Evolutionary conservation across 2,329 filamentous ascomycete species (phyloP).

Genomic region (Hymenoscyphus occultus): DNA sequence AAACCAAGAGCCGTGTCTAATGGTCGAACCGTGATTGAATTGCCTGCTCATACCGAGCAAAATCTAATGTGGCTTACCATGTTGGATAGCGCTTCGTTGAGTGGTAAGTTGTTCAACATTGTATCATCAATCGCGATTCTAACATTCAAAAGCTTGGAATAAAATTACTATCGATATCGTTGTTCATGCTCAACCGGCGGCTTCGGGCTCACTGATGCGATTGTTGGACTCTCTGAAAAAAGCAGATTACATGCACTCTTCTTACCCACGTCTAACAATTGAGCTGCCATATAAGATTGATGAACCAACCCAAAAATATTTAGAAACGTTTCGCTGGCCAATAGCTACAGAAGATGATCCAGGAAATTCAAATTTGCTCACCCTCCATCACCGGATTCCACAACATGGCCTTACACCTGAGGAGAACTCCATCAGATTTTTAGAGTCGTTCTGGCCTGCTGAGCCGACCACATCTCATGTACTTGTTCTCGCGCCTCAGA

Average conservation of each 20-base stretch:
- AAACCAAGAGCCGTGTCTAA: slow-evolving; percentile 51
- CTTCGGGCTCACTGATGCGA: slow-evolving; percentile 71
- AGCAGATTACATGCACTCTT: slow-evolving; percentile 72
- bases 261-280: slow-evolving; percentile 73
- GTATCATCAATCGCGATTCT: slow-evolving; percentile 16
- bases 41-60: slow-evolving; percentile 62
- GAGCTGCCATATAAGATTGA: slow-evolving; percentile 76
- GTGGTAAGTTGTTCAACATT: slow-evolving; percentile 44
- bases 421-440: slow-evolving; percentile 69
- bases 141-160: slow-evolving; percentile 64
- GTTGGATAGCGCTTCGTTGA: slow-evolving; percentile 70
- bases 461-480: slow-evolving; percentile 66
- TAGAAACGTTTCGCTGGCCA: slow-evolving; percentile 68
- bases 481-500: slow-evolving; percentile 78
- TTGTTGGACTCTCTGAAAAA: slow-evolving; percentile 71
- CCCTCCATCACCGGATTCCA: slow-evolving; percentile 71
- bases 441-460: slow-evolving; percentile 85
- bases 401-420: slow-evolving; percentile 58
- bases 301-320: slow-evolving; percentile 56
- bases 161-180: slow-evolving; percentile 76
- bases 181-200: slow-evolving; percentile 68
- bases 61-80: slow-evolving; percentile 74
- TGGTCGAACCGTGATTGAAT: slow-evolving; percentile 65
- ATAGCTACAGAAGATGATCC: slow-evolving; percentile 41
- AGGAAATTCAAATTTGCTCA: slow-evolving; percentile 52